Percentiles rank a stretch among this genome's conserved stretches.
Evolutionary conservation across 768 basidiomycete genomes (phyloP).

Genomic region (Tylopilus vinaceipallidus): DNA sequence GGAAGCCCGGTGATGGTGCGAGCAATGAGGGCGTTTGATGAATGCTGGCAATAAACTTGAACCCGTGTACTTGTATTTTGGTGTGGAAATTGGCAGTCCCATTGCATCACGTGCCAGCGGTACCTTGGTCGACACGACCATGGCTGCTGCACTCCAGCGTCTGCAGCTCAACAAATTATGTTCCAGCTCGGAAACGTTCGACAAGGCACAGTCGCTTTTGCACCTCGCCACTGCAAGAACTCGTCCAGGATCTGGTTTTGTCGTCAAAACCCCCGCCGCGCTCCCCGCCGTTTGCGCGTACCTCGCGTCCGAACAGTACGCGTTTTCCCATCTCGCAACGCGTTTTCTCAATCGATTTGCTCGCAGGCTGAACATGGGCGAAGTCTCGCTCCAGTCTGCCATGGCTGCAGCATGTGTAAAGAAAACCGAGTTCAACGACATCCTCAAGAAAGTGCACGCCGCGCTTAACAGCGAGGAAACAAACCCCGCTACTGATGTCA

Average conservation of each 20-base stretch:
- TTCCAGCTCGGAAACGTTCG: constrained; percentile 20
- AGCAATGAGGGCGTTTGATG: background rate
- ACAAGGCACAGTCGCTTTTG: constrained; percentile 24
- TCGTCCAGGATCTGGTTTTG: constrained; percentile 28
- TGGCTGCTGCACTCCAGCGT: constrained; percentile 18
- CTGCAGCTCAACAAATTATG: constrained; percentile 20
- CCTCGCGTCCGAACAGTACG: constrained; percentile 33
- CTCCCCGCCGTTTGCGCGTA: constrained; percentile 32
- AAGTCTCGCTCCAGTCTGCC: constrained; percentile 30
- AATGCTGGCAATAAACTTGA: background rate
- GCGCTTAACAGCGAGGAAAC: constrained; percentile 13
- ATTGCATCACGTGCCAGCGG: too few species aligned
- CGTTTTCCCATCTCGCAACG: background rate
- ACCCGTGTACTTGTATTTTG: too few species aligned
- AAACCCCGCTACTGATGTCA: constrained; percentile 1
- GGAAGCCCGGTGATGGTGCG: background rate
- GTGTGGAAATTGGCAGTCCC: too few species aligned
- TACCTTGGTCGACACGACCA: constrained; percentile 6
- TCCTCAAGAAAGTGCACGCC: constrained; percentile 21
- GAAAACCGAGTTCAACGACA: constrained; percentile 19
- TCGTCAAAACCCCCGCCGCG: constrained; percentile 20
- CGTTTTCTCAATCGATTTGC: background rate
- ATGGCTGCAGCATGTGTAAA: constrained; percentile 24
- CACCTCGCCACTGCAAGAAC: constrained; percentile 23
- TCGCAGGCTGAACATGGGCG: constrained; percentile 25